Evolutionary conservation across 805 yeast genomes (phyloP), one percentile per base, ranked within the genome.

Genomic region (Candida nemodendra): DNA sequence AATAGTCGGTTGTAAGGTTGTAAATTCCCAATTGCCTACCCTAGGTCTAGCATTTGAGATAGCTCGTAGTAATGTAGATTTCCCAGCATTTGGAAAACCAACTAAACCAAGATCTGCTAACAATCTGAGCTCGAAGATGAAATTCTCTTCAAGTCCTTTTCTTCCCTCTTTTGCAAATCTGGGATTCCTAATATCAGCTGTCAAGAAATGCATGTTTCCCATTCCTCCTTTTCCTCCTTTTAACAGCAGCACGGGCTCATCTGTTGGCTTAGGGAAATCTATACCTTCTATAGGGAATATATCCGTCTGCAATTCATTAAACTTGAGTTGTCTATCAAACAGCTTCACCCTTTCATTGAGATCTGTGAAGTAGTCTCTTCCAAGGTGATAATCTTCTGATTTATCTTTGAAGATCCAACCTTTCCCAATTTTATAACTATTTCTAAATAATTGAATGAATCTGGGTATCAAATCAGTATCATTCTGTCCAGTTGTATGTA

Each of bases 31-130:
- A 61, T 89, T 95, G 0, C 98, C 99, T 11, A 93, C 85, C 39
- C 86, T 69, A 1, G 99, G 97, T 39, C 81, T 71, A 0, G 99
- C 98, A 38, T 79, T 78, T 0, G 96, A 86, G 12, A 93, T 87
- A 8, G 95, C 89, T 38, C 95, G 68, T 30, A 93, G 64, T 21
- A 93, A 69, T 0, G 97, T 88, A 3, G 96, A 87, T 57, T 93
- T 93, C 1, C 99, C 99, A 3, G 98, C 96, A 61, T 93, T 93
- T 1, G 99, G 99, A 14, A 93, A 68, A 0, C 99, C 99, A 16
- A 93, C 96, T 5, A 93, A 66, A 0, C 98, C 99, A 41, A 91
- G 65, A 61, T 93, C 98, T 0, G 99, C 99, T 39, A 93, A 71
- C 26, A 89, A 69, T 57, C 88, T 89, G 47, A 93, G 66, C 62